Conservation (phyloP, 305 asterid species). For the Withania somnifera region DNA sequence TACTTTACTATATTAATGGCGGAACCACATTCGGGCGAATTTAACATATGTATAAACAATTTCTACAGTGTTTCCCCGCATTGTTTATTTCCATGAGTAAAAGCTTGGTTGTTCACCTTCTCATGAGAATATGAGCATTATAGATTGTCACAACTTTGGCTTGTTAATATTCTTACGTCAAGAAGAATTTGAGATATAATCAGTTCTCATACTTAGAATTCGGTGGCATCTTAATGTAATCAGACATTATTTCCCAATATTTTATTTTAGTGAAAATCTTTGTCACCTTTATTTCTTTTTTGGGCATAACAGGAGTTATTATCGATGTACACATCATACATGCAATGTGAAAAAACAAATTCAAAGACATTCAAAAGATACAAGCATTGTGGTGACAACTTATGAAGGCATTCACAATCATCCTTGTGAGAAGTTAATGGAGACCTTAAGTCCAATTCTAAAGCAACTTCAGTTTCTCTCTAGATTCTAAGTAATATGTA, state of each 20-base stretch:
- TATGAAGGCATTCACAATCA: conserved; percentile 84
- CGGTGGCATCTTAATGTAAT: not conserved
- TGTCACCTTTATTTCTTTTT: not conserved
- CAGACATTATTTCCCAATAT: not conserved
- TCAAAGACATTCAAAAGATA: conserved; percentile 70
- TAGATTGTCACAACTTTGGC: not conserved
- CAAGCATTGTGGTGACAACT: conserved; percentile 58
- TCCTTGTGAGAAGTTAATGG: conserved; percentile 86
- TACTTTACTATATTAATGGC: not conserved
- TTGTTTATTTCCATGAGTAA: not conserved
- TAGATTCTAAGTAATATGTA: conserved; percentile 36
- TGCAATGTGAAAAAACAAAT: conserved; percentile 89
- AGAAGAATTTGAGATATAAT: not conserved
- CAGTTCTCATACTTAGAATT: not conserved
- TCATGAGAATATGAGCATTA: not conserved
- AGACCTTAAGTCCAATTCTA: conserved; percentile 71
- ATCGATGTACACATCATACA: conserved; percentile 83
- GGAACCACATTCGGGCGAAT: too few relatives aligned
- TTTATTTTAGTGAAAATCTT: not conserved
- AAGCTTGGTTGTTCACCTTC: conserved; percentile 1
- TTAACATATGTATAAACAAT: not conserved
- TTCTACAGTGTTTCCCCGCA: not conserved
- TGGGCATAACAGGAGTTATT: conserved; percentile 47
- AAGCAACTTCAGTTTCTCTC: conserved; percentile 85
- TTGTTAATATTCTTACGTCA: not conserved